Evolutionary conservation across 768 basidiomycete genomes (phyloP).

Genomic region (Lentinus tigrinus): DNA sequence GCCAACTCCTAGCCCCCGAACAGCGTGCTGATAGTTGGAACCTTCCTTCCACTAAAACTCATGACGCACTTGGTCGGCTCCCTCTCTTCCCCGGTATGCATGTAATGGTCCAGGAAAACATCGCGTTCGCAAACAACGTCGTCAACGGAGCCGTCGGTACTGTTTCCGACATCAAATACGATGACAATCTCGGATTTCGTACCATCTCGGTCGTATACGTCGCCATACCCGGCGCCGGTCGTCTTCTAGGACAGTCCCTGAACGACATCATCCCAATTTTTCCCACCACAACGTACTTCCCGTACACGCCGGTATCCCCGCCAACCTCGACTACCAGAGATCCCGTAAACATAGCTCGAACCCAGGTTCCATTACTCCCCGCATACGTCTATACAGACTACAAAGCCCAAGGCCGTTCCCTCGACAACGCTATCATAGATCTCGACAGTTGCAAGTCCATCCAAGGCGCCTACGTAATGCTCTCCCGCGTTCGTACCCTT

Average conservation of each 20-base stretch:
- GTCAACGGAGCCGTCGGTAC: conserved; percentile 21
- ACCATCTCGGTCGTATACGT: background rate
- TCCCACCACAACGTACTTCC: background rate
- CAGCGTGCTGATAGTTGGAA: too few relatives aligned
- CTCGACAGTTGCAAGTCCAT: conserved; percentile 10
- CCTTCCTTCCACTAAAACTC: too few relatives aligned
- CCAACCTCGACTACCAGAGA: background rate
- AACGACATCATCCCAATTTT: background rate
- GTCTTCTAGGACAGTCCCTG: too few relatives aligned
- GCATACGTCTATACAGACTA: conserved; percentile 30
- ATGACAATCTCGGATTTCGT: background rate
- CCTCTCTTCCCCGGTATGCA: conserved; percentile 22
- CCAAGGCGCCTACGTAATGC: conserved; percentile 31
- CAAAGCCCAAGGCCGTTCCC: conserved; percentile 28
- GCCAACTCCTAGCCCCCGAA: too few relatives aligned
- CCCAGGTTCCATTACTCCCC: conserved; percentile 25
- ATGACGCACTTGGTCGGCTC: too few relatives aligned
- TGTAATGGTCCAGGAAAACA: conserved; percentile 21
- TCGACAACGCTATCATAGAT: conserved; percentile 26
- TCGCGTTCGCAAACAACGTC: background rate
- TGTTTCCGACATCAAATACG: too few relatives aligned
- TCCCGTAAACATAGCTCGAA: background rate
- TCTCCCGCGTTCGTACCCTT: too few relatives aligned
- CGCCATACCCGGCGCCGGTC: background rate
- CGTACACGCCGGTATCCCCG: background rate